Percentiles rank a stretch among this genome's conserved stretches.
Conservation (phyloP, 2,329 filamentous ascomycete genomes). For the Penicillium sp. region DNA sequence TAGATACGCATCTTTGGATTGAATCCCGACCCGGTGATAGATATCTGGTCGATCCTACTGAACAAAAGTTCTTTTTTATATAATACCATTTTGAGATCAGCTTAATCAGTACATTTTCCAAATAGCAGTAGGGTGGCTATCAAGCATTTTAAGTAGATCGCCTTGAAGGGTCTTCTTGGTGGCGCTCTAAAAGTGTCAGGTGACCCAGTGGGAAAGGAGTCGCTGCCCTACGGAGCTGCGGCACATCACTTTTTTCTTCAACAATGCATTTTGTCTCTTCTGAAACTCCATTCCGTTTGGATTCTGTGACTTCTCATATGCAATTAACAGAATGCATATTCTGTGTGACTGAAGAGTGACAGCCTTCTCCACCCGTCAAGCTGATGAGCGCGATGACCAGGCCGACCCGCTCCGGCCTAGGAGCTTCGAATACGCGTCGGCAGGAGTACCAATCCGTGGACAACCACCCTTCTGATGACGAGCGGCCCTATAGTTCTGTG, state of each 20-base stretch:
- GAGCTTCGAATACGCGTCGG: constrained; percentile 6
- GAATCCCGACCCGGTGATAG: constrained; percentile 3
- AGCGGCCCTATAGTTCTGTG: not conserved
- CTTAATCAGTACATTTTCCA: not conserved
- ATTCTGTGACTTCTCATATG: not conserved
- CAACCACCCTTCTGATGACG: constrained; percentile 2
- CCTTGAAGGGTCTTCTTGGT: not conserved
- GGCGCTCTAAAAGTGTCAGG: not conserved
- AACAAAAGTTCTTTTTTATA: constrained; percentile 18
- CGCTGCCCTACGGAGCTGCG: not conserved
- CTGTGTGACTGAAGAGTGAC: not conserved
- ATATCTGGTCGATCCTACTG: constrained; percentile 6
- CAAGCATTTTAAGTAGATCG: not conserved
- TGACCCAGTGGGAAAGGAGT: not conserved
- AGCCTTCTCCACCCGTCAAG: constrained; percentile 1
- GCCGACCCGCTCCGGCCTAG: constrained; percentile 1
- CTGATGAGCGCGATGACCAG: constrained; percentile 5
- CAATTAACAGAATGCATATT: not conserved
- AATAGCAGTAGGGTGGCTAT: not conserved
- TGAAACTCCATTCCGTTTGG: not conserved
- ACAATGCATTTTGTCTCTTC: not conserved
- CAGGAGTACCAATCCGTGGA: constrained; percentile 14
- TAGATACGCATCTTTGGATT: constrained; percentile 20
- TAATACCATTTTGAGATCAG: not conserved
- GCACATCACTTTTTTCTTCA: not conserved